These are phyloP conservation scores for Trichoderma koningiopsis DNA, from an alignment of 2,329 filamentous ascomycete genomes.

Conservation along the genomic window DNA sequence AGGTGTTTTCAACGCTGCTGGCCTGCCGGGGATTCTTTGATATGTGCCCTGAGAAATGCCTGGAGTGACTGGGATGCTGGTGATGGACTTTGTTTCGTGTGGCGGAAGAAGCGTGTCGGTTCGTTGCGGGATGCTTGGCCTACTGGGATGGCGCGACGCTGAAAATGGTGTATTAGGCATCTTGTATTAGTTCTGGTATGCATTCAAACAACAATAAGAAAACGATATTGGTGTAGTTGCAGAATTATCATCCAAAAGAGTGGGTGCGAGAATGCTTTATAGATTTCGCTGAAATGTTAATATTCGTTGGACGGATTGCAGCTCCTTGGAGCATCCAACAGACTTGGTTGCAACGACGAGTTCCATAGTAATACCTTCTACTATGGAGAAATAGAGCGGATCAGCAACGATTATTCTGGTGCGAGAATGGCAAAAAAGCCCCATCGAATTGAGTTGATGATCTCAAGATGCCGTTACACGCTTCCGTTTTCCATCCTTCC, in stretches of 20 bases:
- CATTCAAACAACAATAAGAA: not conserved
- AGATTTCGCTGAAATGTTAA: not conserved
- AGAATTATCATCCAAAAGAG: not conserved
- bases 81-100: constrained; percentile 8
- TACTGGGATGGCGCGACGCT: not conserved
- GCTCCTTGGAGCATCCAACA: not conserved
- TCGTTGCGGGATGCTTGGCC: not conserved
- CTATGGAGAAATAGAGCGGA: not conserved
- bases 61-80: constrained; percentile 21
- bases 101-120: not conserved
- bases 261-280: not conserved
- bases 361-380: not conserved
- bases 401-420: not conserved
- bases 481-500: not conserved
- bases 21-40: not conserved
- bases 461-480: not conserved
- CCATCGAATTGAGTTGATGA: not conserved
- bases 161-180: not conserved
- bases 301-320: not conserved
- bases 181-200: not conserved
- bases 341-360: not conserved
- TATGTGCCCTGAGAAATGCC: constrained; percentile 21
- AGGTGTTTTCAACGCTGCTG: not conserved
- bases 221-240: not conserved
- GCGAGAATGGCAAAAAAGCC: not conserved